These are phyloP conservation scores for Didymella pomorum DNA, from an alignment of 2,329 filamentous ascomycete species.

Conservation along the genomic window DNA sequence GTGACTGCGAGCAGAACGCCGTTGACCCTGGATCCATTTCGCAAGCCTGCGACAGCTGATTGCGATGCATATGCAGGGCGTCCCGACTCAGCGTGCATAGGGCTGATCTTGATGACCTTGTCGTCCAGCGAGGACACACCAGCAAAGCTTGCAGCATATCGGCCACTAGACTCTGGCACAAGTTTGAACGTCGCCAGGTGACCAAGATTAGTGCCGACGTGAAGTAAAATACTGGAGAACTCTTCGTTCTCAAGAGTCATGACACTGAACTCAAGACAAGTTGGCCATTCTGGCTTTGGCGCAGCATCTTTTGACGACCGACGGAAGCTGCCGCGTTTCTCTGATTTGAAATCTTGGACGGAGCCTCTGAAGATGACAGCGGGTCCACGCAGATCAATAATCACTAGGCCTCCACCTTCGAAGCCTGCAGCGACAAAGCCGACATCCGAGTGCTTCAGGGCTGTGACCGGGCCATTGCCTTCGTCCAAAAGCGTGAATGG, in stretches of 20 bases:
- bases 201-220: slow-evolving; percentile 86
- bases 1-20: slow-evolving; percentile 84
- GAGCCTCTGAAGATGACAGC: slow-evolving; percentile 79
- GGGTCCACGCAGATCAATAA: slow-evolving; percentile 89
- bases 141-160: slow-evolving; percentile 75
- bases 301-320: slow-evolving; percentile 60
- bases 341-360: slow-evolving; percentile 78
- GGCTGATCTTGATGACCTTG: slow-evolving; percentile 75
- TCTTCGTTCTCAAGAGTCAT: slow-evolving; percentile 93
- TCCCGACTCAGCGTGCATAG: slow-evolving; percentile 81
- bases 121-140: slow-evolving; percentile 73
- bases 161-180: slow-evolving; percentile 72
- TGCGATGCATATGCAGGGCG: slow-evolving; percentile 79
- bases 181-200: slow-evolving; percentile 91
- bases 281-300: slow-evolving; percentile 73
- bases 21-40: slow-evolving; percentile 75
- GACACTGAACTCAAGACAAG: slow-evolving; percentile 83
- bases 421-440: slow-evolving; percentile 91
- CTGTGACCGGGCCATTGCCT: slow-evolving; percentile 81
- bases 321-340: slow-evolving; percentile 77
- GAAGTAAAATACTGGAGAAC: slow-evolving; percentile 92
- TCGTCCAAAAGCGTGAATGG: slow-evolving; percentile 84
- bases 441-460: slow-evolving; percentile 85
- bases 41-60: slow-evolving; percentile 75
- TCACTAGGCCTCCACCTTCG: slow-evolving; percentile 78